Evolutionary conservation across 202 grass and related monocot species (phyloP), one percentile per base, ranked within the genome.

Genomic region (Saccharum hybrid): DNA sequence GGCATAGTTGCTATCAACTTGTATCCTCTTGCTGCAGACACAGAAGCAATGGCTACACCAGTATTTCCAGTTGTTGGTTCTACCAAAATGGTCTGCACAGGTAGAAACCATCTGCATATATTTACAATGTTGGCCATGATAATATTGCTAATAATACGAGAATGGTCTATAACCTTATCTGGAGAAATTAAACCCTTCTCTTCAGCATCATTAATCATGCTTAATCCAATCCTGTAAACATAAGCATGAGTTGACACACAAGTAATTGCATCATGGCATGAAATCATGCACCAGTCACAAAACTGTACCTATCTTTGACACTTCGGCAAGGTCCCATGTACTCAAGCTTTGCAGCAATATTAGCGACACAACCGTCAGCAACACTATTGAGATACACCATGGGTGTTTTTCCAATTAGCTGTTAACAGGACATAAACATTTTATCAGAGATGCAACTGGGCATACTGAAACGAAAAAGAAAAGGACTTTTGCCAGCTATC

Each of bases 331-430:
- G 96, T 66, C 90, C 96, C 91, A 96, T 87, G 41, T 92, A 98
- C 80, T 98, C 93, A 0, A 98, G 93, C 73, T 98, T 98, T 74
- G 96, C 96, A 16, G 96, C 85, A 12, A 98, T 88, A 80, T 86
- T 98, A 41, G 93, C 93, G 7, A 94, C 87, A 80, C 91, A 98
- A 15, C 93, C 93, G 61, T 96, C 86, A 46, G 90, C 91, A 21
- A 96, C 86, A 70, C 79, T 98, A 83, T 98, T 98, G 10, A 98
- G 93, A 84, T 93, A 94, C 52, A 98, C 88, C 96, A 98, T 98
- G 41, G 96, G 93, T 21, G 96, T 98, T 64, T 89, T 94, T 1
- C 96, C 93, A 82, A 98, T 92, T 75, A 98, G 77, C 93, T 98
- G 78, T 84, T 30, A 33, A 65, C 40, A 90, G 28, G 23, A 74